A percentile compares a stretch with the other conserved stretches of the same genome.
phyloP scores from a whole-genome alignment of 2,329 filamentous ascomycete species.

The Dryadomyces quercivorus region DNA sequence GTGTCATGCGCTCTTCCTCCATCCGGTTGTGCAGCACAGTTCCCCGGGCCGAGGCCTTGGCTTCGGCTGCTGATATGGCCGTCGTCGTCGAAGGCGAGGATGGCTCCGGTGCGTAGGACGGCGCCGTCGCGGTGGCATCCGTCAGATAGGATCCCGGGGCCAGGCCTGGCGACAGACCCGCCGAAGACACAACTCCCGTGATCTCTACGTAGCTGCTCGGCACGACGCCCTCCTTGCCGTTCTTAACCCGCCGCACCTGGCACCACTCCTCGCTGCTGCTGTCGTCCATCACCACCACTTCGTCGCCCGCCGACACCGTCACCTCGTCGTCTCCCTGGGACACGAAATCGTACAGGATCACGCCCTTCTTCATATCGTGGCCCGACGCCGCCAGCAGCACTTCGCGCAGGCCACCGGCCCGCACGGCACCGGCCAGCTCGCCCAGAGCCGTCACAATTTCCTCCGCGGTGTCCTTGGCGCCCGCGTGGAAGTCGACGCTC shows the following conservation, averaged over 20 bases:
- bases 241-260: constrained; percentile 84
- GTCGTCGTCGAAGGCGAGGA: constrained; percentile 13
- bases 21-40: constrained; percentile 64
- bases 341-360: constrained; percentile 89
- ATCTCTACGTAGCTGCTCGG: constrained; percentile 94
- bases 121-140: constrained; percentile 26
- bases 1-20: constrained; percentile 75
- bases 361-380: constrained; percentile 62
- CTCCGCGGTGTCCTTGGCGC: constrained; percentile 89
- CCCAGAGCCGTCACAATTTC: constrained; percentile 84
- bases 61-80: constrained; percentile 28
- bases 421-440: constrained; percentile 75
- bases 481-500: constrained; percentile 92
- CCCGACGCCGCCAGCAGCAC: constrained; percentile 71
- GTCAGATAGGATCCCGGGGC: neutral
- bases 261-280: constrained; percentile 95
- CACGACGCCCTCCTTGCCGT: constrained; percentile 88
- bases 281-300: constrained; percentile 83
- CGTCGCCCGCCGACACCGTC: constrained; percentile 77
- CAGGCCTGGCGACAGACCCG: constrained; percentile 26
- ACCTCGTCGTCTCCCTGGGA: constrained; percentile 96
- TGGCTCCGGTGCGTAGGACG: constrained; percentile 18
- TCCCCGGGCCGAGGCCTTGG: constrained; percentile 34
- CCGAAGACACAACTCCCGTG: constrained; percentile 48
- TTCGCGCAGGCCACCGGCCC: constrained; percentile 73